Conservation (phyloP, 2,329 filamentous ascomycete species). For the Aspergillus oerlinghausenensis region DNA sequence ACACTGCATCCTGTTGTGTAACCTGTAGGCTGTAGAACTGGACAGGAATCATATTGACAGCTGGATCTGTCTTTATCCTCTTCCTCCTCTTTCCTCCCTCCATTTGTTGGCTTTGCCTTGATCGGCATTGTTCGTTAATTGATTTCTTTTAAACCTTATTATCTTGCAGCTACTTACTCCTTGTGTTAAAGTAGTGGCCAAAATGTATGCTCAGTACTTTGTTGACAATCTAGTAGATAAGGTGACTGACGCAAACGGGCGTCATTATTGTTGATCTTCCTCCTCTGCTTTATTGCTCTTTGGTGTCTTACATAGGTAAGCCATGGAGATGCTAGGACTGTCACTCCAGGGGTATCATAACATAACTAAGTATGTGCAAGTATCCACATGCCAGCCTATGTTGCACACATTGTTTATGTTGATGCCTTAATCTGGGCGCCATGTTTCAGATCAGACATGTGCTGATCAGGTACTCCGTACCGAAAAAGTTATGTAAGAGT, state of each 20-base stretch:
- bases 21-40: background rate
- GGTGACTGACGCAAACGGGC: background rate
- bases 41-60: background rate
- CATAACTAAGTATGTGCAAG: background rate
- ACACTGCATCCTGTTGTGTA: background rate
- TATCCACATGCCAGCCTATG: background rate
- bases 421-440: background rate
- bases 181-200: background rate
- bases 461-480: too few species aligned
- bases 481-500: background rate
- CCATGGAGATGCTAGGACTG: background rate
- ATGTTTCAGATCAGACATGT: background rate
- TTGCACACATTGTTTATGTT: background rate
- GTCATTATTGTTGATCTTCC: background rate
- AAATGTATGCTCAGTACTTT: background rate
- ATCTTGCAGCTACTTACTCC: background rate
- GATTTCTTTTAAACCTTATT: background rate
- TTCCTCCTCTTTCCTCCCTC: background rate
- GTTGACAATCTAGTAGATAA: background rate
- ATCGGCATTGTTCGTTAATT: background rate
- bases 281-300: background rate
- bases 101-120: background rate
- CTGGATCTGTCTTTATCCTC: background rate
- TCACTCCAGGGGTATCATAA: background rate
- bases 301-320: background rate